Evolutionary conservation across 148 eudicot genomes (phyloP), one percentile per base, ranked within the genome.

Genomic region (Nepenthes gracilis): DNA sequence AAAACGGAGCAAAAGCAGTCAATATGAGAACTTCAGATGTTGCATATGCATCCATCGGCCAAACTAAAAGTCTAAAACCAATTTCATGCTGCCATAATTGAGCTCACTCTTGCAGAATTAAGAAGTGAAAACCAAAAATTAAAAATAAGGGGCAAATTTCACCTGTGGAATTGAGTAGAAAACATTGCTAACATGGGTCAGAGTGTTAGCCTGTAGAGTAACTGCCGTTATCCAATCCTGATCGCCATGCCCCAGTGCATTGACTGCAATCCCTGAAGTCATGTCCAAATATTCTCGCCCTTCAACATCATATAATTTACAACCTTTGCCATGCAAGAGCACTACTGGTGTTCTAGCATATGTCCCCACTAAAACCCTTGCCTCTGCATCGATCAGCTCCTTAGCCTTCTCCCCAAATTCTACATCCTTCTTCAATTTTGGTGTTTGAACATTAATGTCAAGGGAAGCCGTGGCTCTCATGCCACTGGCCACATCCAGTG

Each of bases 161-260:
- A 91, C 97, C 87, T 81, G 88, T 2, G 96, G 94, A 61, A 78
- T n/a, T 7, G 94, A 47, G 67, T 88, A 76, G 57, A 37, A 88
- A 33, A 85, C 57, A 59, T 92, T 92, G 85, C 98, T 84, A 54
- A 85, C 94, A 73, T 92, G 98, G 11, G 88, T 68, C 35, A 88
- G 73, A 6, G 55, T 15, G 47, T 40, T 60, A 14, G 88, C 94
- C 63, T 85, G 93, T 38, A 74, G 59, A 1, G 78, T 43, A 47
- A 92, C 77, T 1, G 91, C 83, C n/a, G 65, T 58, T n/a, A 79
- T 60, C 90, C 90, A 92, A 77, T 85, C 88, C 10, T 81, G 76
- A 67, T 92, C 94, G 9, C 78, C 80, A 72, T 88, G 90, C n/a
- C 98, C 98, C 2, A 92, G 83, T 0, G 96, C 86, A 82, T 88